A percentile compares a stretch with the other conserved stretches of the same genome.
phyloP scores from a whole-genome alignment of 805 yeast genomes.

The Ogataea glucozyma region DNA sequence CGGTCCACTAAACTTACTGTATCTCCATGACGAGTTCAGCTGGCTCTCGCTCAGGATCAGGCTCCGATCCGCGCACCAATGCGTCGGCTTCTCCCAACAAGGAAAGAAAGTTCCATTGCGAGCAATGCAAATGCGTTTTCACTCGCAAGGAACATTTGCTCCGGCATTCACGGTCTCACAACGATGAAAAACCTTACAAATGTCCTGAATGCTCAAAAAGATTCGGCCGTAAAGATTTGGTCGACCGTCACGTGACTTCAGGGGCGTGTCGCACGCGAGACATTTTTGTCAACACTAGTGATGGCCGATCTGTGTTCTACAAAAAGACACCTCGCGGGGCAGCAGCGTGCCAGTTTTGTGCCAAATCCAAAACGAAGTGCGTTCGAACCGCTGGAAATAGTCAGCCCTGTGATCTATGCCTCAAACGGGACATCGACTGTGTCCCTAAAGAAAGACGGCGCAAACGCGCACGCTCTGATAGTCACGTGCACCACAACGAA shows the following conservation, averaged over 20 bases:
- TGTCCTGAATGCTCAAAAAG: conserved; percentile 11
- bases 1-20: no score
- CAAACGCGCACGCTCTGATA: neutral
- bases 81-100: neutral
- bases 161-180: conserved; percentile 12
- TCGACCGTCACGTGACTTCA: conserved; percentile 12
- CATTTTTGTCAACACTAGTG: conserved; percentile 10
- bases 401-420: conserved; percentile 9
- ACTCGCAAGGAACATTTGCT: conserved; percentile 11
- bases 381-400: conserved; percentile 1
- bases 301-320: conserved; percentile 4
- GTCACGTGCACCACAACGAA: neutral
- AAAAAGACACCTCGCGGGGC: conserved; percentile 5
- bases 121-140: conserved; percentile 9
- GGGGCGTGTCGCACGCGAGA: conserved; percentile 10
- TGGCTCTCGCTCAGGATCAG: no score
- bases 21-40: no score
- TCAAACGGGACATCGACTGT: conserved; percentile 7
- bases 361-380: conserved; percentile 12
- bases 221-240: conserved; percentile 11
- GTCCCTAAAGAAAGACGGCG: conserved; percentile 5
- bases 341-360: conserved; percentile 10
- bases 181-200: conserved; percentile 12
- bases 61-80: no score
- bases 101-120: conserved; percentile 9